Evolutionary conservation across 225 moss, liverwort and hornwort genomes (phyloP), one percentile per base, ranked within the genome.

Genomic region (Takakia lepidozioides): DNA sequence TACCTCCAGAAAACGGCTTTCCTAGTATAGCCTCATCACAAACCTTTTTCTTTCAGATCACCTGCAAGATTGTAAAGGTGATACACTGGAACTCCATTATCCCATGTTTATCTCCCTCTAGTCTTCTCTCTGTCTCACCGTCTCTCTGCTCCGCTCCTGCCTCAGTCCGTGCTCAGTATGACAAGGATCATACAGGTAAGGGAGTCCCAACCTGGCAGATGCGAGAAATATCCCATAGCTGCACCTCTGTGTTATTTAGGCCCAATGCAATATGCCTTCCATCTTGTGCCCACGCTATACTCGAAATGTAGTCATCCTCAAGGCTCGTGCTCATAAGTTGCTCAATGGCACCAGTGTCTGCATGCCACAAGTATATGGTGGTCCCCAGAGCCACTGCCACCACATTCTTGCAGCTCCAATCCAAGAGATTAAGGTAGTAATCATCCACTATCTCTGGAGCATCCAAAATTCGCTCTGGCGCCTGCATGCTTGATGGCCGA

Each of bases 401-500:
- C 56, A 95, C 84, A 59, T 89, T 95, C 61, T 80, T 89, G 72
- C 73, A 79, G 57, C 89, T 86, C 89, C 93, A 95, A 46, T 95
- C 89, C 61, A 95, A 63, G 38, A 95, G 60, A 58, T 89, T 95
- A 54, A 95, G 58, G 70, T 89, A 95, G 57, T 95, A 95, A 55
- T 89, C 86, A 65, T 95, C 89, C 22, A 95, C 68, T 43, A 86
- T 74, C 50, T 86, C 86, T 2, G 89, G 89, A 43, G 93, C 89
- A 60, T 89, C 89, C 62, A 83, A 25, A 26, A 78, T 70, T 53
- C 82, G 70, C 28, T 77, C 82, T 1, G 73, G 78, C 19, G 78
- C 52, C 82, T 82, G 73, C 52, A 66, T 34, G n/a, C n/a, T n/a
- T n/a, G n/a, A n/a, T n/a, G n/a, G n/a, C n/a, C n/a, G n/a, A n/a